Base-by-base conservation (phyloP, 805 yeast species). In the Saccharomycopsis selenospora region DNA sequence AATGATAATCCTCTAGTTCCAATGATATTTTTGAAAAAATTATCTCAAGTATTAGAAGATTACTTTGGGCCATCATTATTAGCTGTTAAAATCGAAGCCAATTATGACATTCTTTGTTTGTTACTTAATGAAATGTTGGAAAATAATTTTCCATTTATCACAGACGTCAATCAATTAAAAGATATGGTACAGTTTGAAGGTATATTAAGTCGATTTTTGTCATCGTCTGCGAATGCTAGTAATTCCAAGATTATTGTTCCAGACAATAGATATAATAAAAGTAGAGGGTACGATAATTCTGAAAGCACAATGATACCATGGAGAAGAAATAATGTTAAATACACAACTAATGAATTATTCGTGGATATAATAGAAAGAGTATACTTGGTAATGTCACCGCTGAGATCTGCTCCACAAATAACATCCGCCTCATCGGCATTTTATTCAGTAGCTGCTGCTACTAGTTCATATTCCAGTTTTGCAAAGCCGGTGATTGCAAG, bases 271-370 rank as follows among this genome's bases (percentile, higher is more conserved):
- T 43, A 43, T 13, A 33, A 28, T 20, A 14, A 36, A 5, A 27
- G 33, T 42, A 25, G 40, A 40, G 41, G 26, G 22, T 23, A 23
- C 33, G 25, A 22, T 29, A 47, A 53, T 11, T 27, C 54, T 1
- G 57, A 57, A 17, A 33, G 10, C 38, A 61, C 67, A 42, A 59
- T 60, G 24, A 66, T 68, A 6, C 95, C 96, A 1, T 91, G 98
- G 98, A 75, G 98, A 57, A 70, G 77, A 42, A 61, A 80, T 3
- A 75, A 79, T 54, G 82, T 85, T n/a, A 76, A 73, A 55, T 79
- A 86, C 61, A 73, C 86, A 2, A 80, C 80, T 55, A 88, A 91
- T 63, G 98, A 91, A 64, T 71, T 91, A 64, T 88, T 81, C 61
- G 83, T 91, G 6, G 98, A 93, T 64, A 61, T 93, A 4, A 70